phyloP scores from a whole-genome alignment of 2,329 filamentous ascomycete species.

The Verticillium albo-atrum region DNA sequence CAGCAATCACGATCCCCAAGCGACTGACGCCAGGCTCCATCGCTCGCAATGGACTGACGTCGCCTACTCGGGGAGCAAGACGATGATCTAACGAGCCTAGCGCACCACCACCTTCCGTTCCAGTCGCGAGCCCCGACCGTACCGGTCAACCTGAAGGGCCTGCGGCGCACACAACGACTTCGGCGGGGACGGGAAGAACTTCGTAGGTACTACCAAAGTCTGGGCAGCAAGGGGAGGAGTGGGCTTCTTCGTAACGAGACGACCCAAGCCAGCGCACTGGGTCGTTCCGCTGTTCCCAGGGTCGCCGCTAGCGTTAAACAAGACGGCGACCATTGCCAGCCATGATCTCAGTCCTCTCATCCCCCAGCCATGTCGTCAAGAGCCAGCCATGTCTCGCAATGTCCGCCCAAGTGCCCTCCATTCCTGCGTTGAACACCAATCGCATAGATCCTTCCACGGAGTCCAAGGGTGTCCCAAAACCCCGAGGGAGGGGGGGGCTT shows the following conservation, averaged over 20 bases:
- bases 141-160: neutral
- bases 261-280: slow-evolving; percentile 1
- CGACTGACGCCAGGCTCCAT: neutral
- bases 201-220: neutral
- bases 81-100: neutral
- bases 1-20: neutral
- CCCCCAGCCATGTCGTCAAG: neutral
- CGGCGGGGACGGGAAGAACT: neutral
- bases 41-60: neutral
- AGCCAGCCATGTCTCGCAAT: neutral
- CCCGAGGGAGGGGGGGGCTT: neutral
- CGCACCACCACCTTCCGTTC: neutral
- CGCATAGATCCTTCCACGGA: neutral
- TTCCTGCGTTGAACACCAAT: neutral
- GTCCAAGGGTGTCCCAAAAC: neutral
- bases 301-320: neutral
- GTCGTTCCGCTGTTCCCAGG: neutral
- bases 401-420: neutral
- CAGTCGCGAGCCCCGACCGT: neutral
- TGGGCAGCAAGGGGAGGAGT: neutral
- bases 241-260: neutral
- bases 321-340: neutral
- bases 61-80: neutral
- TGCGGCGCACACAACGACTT: neutral
- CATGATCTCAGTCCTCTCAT: neutral